A percentile compares a stretch with the other conserved stretches of the same genome.
phyloP scores from a whole-genome alignment of 352 stramenopile genomes.

The Phytophthora hybrid region DNA sequence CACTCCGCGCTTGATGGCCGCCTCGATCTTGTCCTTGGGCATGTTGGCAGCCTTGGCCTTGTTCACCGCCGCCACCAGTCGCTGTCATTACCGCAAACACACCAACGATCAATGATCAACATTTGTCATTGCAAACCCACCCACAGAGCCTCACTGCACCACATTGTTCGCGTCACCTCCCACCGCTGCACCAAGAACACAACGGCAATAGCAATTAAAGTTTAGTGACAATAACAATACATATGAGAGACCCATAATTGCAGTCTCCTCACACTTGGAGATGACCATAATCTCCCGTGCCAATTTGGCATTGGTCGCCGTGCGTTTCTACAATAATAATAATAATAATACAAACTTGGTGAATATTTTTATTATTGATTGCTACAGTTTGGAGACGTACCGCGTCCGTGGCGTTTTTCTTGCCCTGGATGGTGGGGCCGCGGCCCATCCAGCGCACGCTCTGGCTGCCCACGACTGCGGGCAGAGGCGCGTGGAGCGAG shows the following conservation, averaged over 20 bases:
- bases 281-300: conserved; percentile 77
- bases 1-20: conserved; percentile 83
- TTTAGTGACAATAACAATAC: too few species aligned
- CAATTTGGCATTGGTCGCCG: conserved; percentile 80
- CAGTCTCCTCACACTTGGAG: conserved; percentile 60
- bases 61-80: conserved; percentile 64
- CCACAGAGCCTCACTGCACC: conserved; percentile 41
- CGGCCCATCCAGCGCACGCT: conserved; percentile 78
- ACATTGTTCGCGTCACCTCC: conserved; percentile 75
- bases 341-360: background rate
- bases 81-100: conserved; percentile 3
- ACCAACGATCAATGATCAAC: background rate
- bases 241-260: background rate
- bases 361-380: too few species aligned
- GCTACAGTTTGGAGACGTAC: conserved; percentile 34
- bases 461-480: conserved; percentile 42
- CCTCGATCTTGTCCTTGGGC: conserved; percentile 86
- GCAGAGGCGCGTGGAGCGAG: conserved; percentile 6
- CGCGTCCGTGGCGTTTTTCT: conserved; percentile 83
- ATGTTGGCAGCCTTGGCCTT: conserved; percentile 88
- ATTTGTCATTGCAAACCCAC: background rate
- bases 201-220: background rate
- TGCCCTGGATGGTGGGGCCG: conserved; percentile 83
- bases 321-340: conserved; percentile 62
- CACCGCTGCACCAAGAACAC: conserved; percentile 42